Conservation (phyloP, 2,329 filamentous ascomycete species). For the Fusarium sp. region DNA sequence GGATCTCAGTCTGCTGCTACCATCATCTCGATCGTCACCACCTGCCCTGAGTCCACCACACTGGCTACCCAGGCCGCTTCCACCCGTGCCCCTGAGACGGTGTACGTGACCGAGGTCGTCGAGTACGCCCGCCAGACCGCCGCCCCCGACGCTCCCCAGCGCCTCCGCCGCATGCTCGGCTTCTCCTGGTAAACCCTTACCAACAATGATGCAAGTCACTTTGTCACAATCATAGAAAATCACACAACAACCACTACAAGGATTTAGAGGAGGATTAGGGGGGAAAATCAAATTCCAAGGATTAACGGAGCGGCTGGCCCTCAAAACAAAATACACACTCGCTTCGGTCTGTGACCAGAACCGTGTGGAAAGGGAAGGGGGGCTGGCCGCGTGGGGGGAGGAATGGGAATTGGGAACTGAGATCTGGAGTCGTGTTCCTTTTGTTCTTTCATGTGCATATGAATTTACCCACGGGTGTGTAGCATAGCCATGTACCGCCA, state of each 20-base stretch:
- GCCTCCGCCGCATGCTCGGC: slow-evolving; percentile 35
- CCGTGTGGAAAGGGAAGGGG: neutral
- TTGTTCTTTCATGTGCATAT: slow-evolving; percentile 38
- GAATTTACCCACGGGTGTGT: slow-evolving; percentile 26
- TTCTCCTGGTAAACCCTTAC: slow-evolving; percentile 20
- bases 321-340: neutral
- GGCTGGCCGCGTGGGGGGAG: neutral
- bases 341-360: slow-evolving; percentile 24
- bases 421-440: slow-evolving; percentile 32
- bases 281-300: slow-evolving; percentile 6
- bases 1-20: slow-evolving; percentile 18
- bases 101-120: slow-evolving; percentile 39
- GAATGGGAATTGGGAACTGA: slow-evolving; percentile 20
- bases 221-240: slow-evolving; percentile 1
- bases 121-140: slow-evolving; percentile 20
- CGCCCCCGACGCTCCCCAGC: slow-evolving; percentile 15
- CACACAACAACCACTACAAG: neutral
- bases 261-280: slow-evolving; percentile 8
- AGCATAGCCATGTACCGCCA: slow-evolving; percentile 18
- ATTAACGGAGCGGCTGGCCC: slow-evolving; percentile 1
- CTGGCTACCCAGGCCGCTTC: slow-evolving; percentile 34
- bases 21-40: slow-evolving; percentile 28
- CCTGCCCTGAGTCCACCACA: slow-evolving; percentile 34
- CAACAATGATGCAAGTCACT: neutral
- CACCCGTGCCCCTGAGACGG: slow-evolving; percentile 35